A percentile compares a stretch with the other conserved stretches of the same genome.
Conservation (phyloP, 2,329 filamentous ascomycete genomes). For the Colletotrichum sublineola region DNA sequence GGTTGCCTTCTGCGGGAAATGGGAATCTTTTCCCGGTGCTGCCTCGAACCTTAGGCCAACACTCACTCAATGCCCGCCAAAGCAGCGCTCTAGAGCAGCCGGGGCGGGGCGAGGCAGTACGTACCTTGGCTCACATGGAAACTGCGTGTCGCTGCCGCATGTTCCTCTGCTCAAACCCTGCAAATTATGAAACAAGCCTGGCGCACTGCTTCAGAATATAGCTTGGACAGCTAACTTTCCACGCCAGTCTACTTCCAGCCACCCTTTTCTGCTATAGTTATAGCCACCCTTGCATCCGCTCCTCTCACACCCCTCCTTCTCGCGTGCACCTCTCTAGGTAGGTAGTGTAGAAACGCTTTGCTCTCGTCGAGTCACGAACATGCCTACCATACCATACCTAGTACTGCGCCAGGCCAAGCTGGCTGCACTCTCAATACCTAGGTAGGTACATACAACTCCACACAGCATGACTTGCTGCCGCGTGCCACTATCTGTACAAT, state of each 20-base stretch:
- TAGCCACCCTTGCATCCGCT: slow-evolving; percentile 45
- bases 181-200: slow-evolving; percentile 65
- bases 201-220: slow-evolving; percentile 63
- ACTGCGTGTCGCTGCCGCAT: slow-evolving; percentile 38
- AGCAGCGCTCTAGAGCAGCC: neutral
- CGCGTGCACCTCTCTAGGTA: slow-evolving; percentile 10
- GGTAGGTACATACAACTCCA: neutral
- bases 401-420: too few species aligned
- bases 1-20: slow-evolving; percentile 10
- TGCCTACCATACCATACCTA: neutral
- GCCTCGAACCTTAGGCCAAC: slow-evolving; percentile 15
- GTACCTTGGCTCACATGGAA: slow-evolving; percentile 20
- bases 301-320: slow-evolving; percentile 46
- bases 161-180: slow-evolving; percentile 43
- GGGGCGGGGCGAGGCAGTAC: neutral
- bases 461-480: slow-evolving; percentile 30
- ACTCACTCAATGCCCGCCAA: neutral
- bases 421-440: slow-evolving; percentile 5
- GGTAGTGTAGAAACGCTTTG: slow-evolving; percentile 7
- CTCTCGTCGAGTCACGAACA: slow-evolving; percentile 25
- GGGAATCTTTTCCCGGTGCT: neutral
- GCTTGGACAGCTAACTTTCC: slow-evolving; percentile 51
- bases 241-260: slow-evolving; percentile 49
- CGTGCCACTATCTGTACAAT: slow-evolving; percentile 15
- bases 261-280: slow-evolving; percentile 22